Evolutionary conservation across 768 basidiomycete species (phyloP).

Genomic region (Tulasnella sp.): DNA sequence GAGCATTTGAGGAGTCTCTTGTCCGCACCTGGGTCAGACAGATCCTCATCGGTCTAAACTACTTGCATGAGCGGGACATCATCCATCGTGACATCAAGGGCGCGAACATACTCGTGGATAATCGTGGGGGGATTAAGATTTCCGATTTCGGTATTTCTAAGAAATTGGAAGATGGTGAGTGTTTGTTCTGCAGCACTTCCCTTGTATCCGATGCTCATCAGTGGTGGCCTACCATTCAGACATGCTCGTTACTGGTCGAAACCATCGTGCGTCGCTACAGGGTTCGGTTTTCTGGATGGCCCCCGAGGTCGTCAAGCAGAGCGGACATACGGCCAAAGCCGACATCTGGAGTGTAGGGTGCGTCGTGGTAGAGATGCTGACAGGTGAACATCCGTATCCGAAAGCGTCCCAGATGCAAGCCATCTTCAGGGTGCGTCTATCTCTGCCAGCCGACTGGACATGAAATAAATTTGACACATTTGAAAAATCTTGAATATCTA

Average conservation of each 20-base stretch:
- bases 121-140: constrained; percentile 95
- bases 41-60: constrained; percentile 78
- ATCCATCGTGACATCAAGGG: constrained; percentile 99
- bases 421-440: constrained; percentile 71
- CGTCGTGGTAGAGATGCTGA: constrained; percentile 92
- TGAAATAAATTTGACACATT: no score
- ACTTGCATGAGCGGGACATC: constrained; percentile 86
- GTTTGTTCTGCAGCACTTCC: background rate
- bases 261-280: constrained; percentile 86
- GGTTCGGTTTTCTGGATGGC: constrained; percentile 99
- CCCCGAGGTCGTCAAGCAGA: constrained; percentile 96
- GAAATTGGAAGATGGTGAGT: constrained; percentile 91
- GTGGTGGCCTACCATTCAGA: constrained; percentile 26
- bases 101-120: constrained; percentile 95
- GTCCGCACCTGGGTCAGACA: constrained; percentile 90
- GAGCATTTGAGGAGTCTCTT: constrained; percentile 86
- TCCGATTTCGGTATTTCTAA: constrained; percentile 97
- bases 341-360: constrained; percentile 98
- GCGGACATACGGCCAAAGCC: constrained; percentile 78
- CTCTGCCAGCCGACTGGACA: no score
- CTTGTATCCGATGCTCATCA: constrained; percentile 25
- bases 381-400: constrained; percentile 91
- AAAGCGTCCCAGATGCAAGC: constrained; percentile 98
- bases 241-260: constrained; percentile 45
- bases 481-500: constrained; percentile 29